Base-by-base conservation (phyloP, 352 stramenopile species). In the Globisporangium paroecandrum region DNA sequence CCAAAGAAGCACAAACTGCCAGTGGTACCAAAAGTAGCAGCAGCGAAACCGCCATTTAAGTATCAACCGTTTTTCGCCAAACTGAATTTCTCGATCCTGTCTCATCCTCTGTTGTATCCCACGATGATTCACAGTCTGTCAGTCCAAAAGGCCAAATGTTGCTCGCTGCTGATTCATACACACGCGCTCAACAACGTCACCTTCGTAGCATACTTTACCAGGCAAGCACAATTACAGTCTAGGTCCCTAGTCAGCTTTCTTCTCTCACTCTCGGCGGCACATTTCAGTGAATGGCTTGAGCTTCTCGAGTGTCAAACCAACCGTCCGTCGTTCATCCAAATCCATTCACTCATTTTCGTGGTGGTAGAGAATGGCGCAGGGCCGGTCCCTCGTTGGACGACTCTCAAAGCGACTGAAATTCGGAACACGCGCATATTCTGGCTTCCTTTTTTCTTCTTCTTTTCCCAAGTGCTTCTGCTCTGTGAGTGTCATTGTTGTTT, bases 401-500 rank as follows among this genome's bases (percentile, higher is more conserved):
- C 24, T 22, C 24, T 2, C 36, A 2, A 8, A 22, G 43, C 18
- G n/a, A 2, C 41, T 49, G 24, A 55, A 57, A 57, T 20, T 62
- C 34, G 54, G 64, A 57, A 69, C 55, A 34, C 41, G 20, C 49
- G 27, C 49, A 22, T 64, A 34, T 59, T 65, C 51, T 59, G 63
- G 51, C 63, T 63, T 58, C 62, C 54, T 67, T 66, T 56, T 71
- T 34, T 36, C 51, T 47, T 61, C 51, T 60, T 25, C 36, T 43
- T 56, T 24, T 20, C 4, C 18, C 32, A 18, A 51, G 25, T 9
- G 6, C 18, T 61, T 27, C 9, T 22, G 46, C 41, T 18, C 20
- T 6, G 49, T 22, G 15, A 43, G 46, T 29, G 32, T 77, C 79
- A 88, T 88, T 88, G 76, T 68, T 80, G 71, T 76, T 81, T 87